Conservation (phyloP, 768 basidiomycete genomes). For the Russula emetica region DNA sequence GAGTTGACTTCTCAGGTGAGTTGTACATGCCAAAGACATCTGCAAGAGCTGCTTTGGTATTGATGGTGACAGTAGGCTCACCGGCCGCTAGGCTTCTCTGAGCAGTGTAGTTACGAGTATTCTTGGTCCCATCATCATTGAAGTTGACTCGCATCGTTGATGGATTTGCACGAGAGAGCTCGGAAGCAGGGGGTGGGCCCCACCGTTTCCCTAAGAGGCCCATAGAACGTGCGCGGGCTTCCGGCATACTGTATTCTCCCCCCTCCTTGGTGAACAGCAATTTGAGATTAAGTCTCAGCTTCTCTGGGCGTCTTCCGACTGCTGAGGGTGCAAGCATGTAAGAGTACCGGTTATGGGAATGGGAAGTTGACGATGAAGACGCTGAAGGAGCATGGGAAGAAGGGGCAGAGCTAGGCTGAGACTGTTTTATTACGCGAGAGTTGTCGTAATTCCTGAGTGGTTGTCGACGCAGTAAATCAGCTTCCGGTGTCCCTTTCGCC, state of each 20-base stretch:
- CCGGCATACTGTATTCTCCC: constrained; percentile 80
- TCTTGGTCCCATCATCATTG: constrained; percentile 52
- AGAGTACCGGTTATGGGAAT: constrained; percentile 50
- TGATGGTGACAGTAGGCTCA: constrained; percentile 91
- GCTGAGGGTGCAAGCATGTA: constrained; percentile 66
- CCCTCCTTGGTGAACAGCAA: constrained; percentile 72
- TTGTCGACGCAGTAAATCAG: constrained; percentile 24
- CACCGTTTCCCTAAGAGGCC: constrained; percentile 83
- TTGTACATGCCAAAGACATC: constrained; percentile 98
- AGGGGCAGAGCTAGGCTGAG: constrained; percentile 30
- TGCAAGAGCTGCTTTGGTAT: constrained; percentile 90
- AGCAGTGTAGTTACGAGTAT: constrained; percentile 37
- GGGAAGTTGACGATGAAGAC: constrained; percentile 26
- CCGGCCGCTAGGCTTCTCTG: constrained; percentile 47
- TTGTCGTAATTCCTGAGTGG: constrained; percentile 25
- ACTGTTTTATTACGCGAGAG: constrained; percentile 23
- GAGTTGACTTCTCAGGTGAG: constrained; percentile 73
- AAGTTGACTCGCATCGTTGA: constrained; percentile 46
- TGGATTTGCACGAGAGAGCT: constrained; percentile 26
- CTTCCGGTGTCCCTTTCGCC: constrained; percentile 25
- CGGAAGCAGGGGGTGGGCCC: constrained; percentile 55
- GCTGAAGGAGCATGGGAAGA: constrained; percentile 32
- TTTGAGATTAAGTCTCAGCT: constrained; percentile 61
- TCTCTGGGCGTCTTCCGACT: constrained; percentile 68
- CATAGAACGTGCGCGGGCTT: constrained; percentile 75